phyloP scores from a whole-genome alignment of 192 early-diverging fungal genomes.

The Umbelopsis isabellina region DNA sequence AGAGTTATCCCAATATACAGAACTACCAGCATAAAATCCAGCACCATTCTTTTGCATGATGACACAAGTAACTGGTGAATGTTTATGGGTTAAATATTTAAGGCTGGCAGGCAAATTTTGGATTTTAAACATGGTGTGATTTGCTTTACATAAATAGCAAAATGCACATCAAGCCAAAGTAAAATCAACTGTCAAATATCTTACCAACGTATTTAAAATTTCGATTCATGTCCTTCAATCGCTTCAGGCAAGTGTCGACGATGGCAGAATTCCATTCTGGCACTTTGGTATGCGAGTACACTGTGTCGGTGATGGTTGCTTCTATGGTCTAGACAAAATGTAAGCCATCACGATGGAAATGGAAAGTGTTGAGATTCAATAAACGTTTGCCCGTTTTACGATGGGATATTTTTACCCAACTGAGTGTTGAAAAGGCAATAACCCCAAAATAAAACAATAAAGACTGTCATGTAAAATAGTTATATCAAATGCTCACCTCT shows the following conservation, averaged over 20 bases:
- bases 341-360: constrained; percentile 3
- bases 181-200: background rate
- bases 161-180: background rate
- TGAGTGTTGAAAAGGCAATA: too few relatives aligned
- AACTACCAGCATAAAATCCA: constrained; percentile 74
- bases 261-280: constrained; percentile 77
- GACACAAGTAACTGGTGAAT: constrained; percentile 65
- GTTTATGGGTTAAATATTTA: too few relatives aligned
- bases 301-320: constrained; percentile 64
- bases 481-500: constrained; percentile 24
- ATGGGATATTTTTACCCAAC: background rate
- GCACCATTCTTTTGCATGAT: constrained; percentile 86
- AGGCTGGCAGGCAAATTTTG: too few relatives aligned
- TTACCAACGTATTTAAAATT: constrained; percentile 82
- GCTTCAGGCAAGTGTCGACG: constrained; percentile 68
- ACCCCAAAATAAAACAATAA: too few relatives aligned
- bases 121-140: background rate
- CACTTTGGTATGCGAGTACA: constrained; percentile 76
- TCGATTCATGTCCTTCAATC: constrained; percentile 67
- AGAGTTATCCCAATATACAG: constrained; percentile 76
- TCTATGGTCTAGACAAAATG: constrained; percentile 58
- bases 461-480: background rate
- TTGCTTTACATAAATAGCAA: background rate
- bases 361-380: background rate
- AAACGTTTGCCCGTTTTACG: background rate